These are phyloP conservation scores for Cyberlindnera meyerae DNA, from an alignment of 805 yeast genomes.

Conservation along the genomic window DNA sequence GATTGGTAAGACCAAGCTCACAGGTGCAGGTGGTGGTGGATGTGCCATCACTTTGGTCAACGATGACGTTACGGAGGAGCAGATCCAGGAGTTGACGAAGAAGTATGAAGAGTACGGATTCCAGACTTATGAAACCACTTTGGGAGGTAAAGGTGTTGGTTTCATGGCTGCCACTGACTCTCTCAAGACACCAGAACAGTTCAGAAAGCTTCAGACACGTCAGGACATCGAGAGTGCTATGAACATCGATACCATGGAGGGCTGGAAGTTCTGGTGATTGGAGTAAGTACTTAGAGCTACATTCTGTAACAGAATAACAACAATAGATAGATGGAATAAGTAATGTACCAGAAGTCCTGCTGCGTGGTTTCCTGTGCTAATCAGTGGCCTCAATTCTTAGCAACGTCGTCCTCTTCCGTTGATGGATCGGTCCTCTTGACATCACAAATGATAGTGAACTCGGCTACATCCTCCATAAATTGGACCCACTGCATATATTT, in stretches of 20 bases:
- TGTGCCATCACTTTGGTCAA: conserved; percentile 86
- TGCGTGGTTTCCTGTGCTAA: too few species aligned
- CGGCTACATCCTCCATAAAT: too few species aligned
- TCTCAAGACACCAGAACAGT: conserved; percentile 28
- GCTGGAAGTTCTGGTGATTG: conserved; percentile 67
- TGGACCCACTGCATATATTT: too few species aligned
- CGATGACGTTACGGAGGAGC: conserved; percentile 29
- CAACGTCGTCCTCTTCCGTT: too few species aligned
- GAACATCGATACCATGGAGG: conserved; percentile 37
- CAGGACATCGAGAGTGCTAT: conserved; percentile 43
- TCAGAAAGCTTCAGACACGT: conserved; percentile 36
- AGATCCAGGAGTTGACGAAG: conserved; percentile 31
- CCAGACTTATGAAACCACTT: conserved; percentile 69
- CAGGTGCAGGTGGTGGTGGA: conserved; percentile 99
- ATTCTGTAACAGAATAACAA: too few species aligned
- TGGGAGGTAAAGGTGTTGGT: conserved; percentile 92
- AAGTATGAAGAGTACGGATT: conserved; percentile 47
- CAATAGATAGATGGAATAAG: too few species aligned
- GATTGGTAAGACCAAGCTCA: conserved; percentile 85
- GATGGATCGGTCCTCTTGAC: too few species aligned
- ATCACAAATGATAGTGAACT: too few species aligned
- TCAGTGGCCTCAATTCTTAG: too few species aligned
- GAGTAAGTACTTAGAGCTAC: too few species aligned
- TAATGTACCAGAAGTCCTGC: too few species aligned
- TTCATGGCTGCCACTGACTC: conserved; percentile 20